Evolutionary conservation across 2,329 filamentous ascomycete genomes (phyloP).

Genomic region (Ceratocystis papillata): DNA sequence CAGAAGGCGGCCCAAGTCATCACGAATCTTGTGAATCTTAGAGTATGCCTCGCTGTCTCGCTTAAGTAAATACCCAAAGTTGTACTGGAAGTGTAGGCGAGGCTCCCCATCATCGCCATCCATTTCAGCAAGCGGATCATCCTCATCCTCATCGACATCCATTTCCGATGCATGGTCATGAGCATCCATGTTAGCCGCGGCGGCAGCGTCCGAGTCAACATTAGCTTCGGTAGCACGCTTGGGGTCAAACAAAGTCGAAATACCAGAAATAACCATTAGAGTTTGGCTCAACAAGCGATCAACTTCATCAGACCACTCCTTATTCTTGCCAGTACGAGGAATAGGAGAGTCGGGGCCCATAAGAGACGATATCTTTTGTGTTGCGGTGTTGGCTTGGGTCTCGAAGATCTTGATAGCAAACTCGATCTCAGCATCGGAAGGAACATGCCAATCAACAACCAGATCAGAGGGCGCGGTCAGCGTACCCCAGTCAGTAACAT

Average conservation of each 20-base stretch:
- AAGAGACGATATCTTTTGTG: slow-evolving; percentile 63
- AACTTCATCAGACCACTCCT: slow-evolving; percentile 97
- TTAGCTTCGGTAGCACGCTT: slow-evolving; percentile 47
- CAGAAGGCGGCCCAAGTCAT: slow-evolving; percentile 66
- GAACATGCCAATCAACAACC: slow-evolving; percentile 84
- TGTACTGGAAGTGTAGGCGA: slow-evolving; percentile 77
- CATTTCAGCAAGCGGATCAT: slow-evolving; percentile 45
- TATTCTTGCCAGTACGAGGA: slow-evolving; percentile 87
- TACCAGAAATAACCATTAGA: slow-evolving; percentile 77
- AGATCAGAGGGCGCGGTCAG: slow-evolving; percentile 63
- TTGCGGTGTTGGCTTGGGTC: slow-evolving; percentile 66
- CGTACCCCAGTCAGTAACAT: slow-evolving; percentile 74
- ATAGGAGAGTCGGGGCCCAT: slow-evolving; percentile 71
- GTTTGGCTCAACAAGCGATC: slow-evolving; percentile 80
- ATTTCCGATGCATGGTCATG: slow-evolving; percentile 35
- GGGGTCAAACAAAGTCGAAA: slow-evolving; percentile 81
- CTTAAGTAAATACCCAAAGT: slow-evolving; percentile 71
- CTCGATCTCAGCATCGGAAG: slow-evolving; percentile 64
- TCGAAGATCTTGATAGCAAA: slow-evolving; percentile 87
- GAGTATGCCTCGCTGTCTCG: slow-evolving; percentile 49
- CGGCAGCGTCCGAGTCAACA: slow-evolving; percentile 31
- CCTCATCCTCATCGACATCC: slow-evolving; percentile 38
- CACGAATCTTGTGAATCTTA: slow-evolving; percentile 68
- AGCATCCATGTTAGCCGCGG: slow-evolving; percentile 42
- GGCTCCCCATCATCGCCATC: slow-evolving; percentile 70